These are phyloP conservation scores for Gardenia jasminoides DNA, from an alignment of 257 asterid genomes.

Conservation along the genomic window DNA sequence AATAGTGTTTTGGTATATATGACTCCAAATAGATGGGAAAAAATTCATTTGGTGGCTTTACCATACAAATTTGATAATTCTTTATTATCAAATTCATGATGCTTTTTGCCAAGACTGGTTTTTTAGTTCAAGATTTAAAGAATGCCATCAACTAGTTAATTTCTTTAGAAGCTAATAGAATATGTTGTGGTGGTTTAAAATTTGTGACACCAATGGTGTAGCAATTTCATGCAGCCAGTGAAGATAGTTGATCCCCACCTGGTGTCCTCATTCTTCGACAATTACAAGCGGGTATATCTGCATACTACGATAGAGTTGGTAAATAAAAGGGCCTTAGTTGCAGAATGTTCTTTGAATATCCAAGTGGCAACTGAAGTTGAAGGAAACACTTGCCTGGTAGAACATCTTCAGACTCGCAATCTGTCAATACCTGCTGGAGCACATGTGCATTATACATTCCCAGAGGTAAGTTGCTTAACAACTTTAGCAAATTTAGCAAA, in stretches of 20 bases:
- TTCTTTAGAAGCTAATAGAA: not conserved
- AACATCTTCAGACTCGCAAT: conserved; percentile 64
- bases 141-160: not conserved
- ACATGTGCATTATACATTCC: conserved; percentile 61
- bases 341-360: conserved; percentile 75
- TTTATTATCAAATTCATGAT: not conserved
- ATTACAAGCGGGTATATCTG: conserved; percentile 63
- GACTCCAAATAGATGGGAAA: not conserved
- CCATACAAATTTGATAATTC: not conserved
- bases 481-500: conserved; percentile 8
- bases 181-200: conserved; percentile 1
- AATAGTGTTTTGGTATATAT: not conserved
- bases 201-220: conserved; percentile 30
- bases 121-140: not conserved
- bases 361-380: conserved; percentile 83
- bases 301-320: conserved; percentile 74
- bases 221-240: conserved; percentile 79
- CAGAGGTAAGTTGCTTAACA: conserved; percentile 58
- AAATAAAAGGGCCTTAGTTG: conserved; percentile 55
- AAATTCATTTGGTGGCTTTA: not conserved
- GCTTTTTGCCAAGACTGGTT: not conserved
- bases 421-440: conserved; percentile 67
- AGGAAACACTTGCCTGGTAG: conserved; percentile 54
- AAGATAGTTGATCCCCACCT: conserved; percentile 93
- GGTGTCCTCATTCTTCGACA: conserved; percentile 77